Evolutionary conservation across 352 stramenopile genomes (phyloP).

Genomic region (Phytophthora hibernalis): DNA sequence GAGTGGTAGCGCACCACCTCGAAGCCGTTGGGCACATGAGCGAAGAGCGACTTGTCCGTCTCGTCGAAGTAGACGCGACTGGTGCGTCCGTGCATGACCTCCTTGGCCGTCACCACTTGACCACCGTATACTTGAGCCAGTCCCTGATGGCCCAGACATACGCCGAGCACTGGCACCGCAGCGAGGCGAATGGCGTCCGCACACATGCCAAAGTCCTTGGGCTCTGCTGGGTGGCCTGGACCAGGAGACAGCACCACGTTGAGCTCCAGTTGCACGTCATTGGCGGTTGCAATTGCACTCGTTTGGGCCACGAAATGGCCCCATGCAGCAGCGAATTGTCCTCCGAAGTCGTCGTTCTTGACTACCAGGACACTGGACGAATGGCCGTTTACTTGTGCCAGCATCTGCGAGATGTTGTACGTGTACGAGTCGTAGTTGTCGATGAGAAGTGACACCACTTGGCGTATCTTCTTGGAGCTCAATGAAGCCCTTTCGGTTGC

Average conservation of each 20-base stretch:
- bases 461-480: conserved; percentile 25
- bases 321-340: conserved; percentile 71
- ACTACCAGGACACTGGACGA: conserved; percentile 82
- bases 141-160: conserved; percentile 98
- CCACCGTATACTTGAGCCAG: conserved; percentile 91
- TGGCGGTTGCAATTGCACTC: conserved; percentile 21
- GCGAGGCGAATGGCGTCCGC: conserved; percentile 68
- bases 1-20: conserved; percentile 98
- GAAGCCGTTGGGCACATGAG: conserved; percentile 71
- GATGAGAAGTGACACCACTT: conserved; percentile 89
- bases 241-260: conserved; percentile 93
- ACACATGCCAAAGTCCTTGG: conserved; percentile 90
- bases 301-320: conserved; percentile 54
- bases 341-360: conserved; percentile 92
- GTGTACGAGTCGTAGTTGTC: conserved; percentile 99
- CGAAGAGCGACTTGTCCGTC: conserved; percentile 54
- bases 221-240: conserved; percentile 86
- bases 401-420: conserved; percentile 97
- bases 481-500: neutral
- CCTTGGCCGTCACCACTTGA: conserved; percentile 75
- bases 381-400: conserved; percentile 91
- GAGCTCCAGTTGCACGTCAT: conserved; percentile 44
- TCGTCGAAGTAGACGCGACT: conserved; percentile 68
- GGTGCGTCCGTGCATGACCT: conserved; percentile 95
- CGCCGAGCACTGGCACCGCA: conserved; percentile 91